phyloP scores from a whole-genome alignment of 345 rosid species.

The Capsella bursapastoris region DNA sequence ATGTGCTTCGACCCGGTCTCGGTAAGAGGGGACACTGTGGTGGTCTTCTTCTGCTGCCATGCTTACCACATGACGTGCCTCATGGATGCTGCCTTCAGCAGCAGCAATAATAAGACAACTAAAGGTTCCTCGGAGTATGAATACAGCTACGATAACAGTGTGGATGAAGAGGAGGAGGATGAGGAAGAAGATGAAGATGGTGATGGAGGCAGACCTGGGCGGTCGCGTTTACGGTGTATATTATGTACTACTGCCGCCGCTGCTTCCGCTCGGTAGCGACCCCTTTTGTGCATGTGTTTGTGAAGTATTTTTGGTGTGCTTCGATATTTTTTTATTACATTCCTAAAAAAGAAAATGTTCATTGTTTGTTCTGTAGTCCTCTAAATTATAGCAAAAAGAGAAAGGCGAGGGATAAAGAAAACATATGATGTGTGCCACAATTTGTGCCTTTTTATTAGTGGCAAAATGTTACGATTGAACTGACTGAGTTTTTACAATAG shows the following conservation, averaged over 20 bases:
- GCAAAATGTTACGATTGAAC: neutral
- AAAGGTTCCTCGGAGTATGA: slow-evolving; percentile 48
- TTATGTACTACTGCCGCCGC: slow-evolving; percentile 95
- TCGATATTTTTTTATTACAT: neutral
- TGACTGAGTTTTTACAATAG: neutral
- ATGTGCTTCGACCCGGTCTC: slow-evolving; percentile 93
- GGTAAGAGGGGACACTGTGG: slow-evolving; percentile 71
- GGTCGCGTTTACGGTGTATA: slow-evolving; percentile 76
- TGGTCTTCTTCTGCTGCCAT: slow-evolving; percentile 94
- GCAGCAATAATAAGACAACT: slow-evolving; percentile 47
- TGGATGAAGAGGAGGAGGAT: slow-evolving; percentile 36
- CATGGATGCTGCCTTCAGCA: slow-evolving; percentile 72
- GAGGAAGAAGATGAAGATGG: slow-evolving; percentile 55
- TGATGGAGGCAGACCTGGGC: slow-evolving; percentile 50
- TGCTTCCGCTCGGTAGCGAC: slow-evolving; percentile 41
- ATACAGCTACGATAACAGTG: slow-evolving; percentile 45
- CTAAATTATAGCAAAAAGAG: slow-evolving; percentile 21
- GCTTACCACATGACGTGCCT: slow-evolving; percentile 88
- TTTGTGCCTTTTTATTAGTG: slow-evolving; percentile 15
- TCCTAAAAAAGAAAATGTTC: slow-evolving; percentile 6
- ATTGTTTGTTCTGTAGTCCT: slow-evolving; percentile 29
- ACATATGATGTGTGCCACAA: neutral
- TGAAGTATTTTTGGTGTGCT: slow-evolving; percentile 41
- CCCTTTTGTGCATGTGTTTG: slow-evolving; percentile 33
- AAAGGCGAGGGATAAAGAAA: slow-evolving; percentile 4